These are phyloP conservation scores for Penicillium soppii DNA, from an alignment of 495 filamentous ascomycete genomes.

Conservation along the genomic window DNA sequence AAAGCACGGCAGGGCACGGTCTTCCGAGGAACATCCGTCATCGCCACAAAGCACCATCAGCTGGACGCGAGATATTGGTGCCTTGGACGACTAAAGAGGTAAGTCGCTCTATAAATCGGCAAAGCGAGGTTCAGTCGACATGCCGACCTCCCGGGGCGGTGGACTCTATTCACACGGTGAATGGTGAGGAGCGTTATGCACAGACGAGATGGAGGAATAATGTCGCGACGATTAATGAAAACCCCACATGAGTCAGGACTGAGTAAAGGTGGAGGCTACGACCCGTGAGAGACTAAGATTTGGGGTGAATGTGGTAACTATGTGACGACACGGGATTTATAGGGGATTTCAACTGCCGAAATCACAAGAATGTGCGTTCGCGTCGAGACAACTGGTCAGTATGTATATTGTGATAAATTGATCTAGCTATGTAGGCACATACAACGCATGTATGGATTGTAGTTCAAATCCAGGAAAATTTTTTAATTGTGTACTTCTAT, in stretches of 20 bases:
- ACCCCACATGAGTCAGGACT: slow-evolving; percentile 44
- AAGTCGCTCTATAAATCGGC: slow-evolving; percentile 12
- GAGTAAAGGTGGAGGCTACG: slow-evolving; percentile 31
- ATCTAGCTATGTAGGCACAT: too few species aligned
- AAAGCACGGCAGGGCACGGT: neutral
- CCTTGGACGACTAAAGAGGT: neutral
- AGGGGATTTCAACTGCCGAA: neutral
- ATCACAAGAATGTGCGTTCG: neutral
- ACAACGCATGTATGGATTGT: too few species aligned
- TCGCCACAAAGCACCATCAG: slow-evolving; percentile 11
- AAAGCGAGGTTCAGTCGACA: slow-evolving; percentile 9
- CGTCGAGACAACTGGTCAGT: neutral
- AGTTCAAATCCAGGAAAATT: neutral
- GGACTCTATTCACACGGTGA: slow-evolving; percentile 12
- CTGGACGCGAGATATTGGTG: neutral
- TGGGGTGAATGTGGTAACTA: neutral
- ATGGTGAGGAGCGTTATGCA: slow-evolving; percentile 12
- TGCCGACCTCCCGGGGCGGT: slow-evolving; percentile 22
- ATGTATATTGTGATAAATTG: too few species aligned
- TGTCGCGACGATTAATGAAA: neutral
- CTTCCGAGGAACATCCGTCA: neutral
- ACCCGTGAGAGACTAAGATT: slow-evolving; percentile 8
- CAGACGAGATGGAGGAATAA: slow-evolving; percentile 1
- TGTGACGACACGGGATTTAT: neutral
- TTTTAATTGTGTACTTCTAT: neutral